These are phyloP conservation scores for Tetrahymena thermophila DNA, from an alignment of 73 alveolate genomes.

Conservation along the genomic window DNA sequence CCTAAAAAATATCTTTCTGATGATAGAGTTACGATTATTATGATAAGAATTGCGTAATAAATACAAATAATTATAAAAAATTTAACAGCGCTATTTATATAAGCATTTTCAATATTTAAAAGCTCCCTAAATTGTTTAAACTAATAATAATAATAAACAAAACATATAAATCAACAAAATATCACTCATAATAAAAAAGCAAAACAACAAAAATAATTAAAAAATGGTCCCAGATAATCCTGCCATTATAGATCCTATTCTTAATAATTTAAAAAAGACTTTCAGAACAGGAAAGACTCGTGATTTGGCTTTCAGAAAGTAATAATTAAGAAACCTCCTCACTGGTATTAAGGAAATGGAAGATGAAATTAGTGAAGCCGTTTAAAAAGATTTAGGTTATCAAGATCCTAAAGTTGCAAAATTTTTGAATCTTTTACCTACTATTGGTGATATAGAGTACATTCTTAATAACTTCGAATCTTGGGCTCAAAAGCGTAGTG, in stretches of 20 bases:
- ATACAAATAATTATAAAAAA: not conserved
- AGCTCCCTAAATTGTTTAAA: not conserved
- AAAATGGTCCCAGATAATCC: constrained; percentile 30
- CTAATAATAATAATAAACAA: not conserved
- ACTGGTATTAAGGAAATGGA: constrained; percentile 55
- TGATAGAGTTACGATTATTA: not conserved
- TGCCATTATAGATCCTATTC: constrained; percentile 24
- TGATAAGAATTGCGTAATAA: not conserved
- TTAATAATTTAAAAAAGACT: constrained; percentile 35
- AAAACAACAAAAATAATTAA: not conserved
- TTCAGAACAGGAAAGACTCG: constrained; percentile 47
- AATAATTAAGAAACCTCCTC: constrained; percentile 42
- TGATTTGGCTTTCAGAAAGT: constrained; percentile 48
- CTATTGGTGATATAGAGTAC: constrained; percentile 39
- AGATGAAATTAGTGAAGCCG: constrained; percentile 50
- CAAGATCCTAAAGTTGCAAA: constrained; percentile 27
- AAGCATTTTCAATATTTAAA: not conserved
- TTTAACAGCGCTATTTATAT: not conserved
- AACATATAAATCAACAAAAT: not conserved
- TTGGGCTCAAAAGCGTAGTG: constrained; percentile 45
- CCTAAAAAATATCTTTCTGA: not conserved
- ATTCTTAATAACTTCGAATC: constrained; percentile 22
- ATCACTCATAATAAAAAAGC: not conserved
- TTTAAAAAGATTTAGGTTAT: constrained; percentile 52
- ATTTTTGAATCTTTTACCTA: constrained; percentile 15